Percentiles rank a stretch among this genome's conserved stretches.
phyloP scores from a whole-genome alignment of 441 rosid genomes.

The Adansonia rubrostipa region DNA sequence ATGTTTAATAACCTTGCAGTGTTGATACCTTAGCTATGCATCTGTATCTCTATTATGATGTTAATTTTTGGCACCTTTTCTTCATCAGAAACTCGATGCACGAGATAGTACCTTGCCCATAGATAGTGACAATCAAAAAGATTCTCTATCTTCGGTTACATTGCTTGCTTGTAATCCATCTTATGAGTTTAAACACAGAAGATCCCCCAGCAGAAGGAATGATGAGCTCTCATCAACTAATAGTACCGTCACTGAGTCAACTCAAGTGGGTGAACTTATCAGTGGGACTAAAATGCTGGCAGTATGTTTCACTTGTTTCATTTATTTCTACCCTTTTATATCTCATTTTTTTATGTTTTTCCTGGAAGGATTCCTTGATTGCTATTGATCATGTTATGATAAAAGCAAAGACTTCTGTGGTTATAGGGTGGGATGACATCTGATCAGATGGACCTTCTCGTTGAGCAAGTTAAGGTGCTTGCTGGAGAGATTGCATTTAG shows the following conservation, averaged over 20 bases:
- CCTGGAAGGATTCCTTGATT: background rate
- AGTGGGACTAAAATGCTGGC: constrained; percentile 45
- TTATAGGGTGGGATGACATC: constrained; percentile 77
- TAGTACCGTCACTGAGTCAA: constrained; percentile 73
- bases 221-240: constrained; percentile 75
- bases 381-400: constrained; percentile 23
- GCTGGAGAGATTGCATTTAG: constrained; percentile 98
- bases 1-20: background rate
- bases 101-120: constrained; percentile 57
- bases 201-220: constrained; percentile 84
- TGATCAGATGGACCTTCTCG: constrained; percentile 96
- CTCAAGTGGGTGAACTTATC: constrained; percentile 64
- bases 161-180: constrained; percentile 53
- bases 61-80: constrained; percentile 29
- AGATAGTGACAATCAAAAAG: constrained; percentile 64
- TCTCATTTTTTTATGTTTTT: constrained; percentile 7
- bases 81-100: constrained; percentile 58
- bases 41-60: constrained; percentile 21
- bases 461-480: constrained; percentile 99
- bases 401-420: constrained; percentile 21
- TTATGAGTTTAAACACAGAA: constrained; percentile 60
- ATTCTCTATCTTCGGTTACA: constrained; percentile 58
- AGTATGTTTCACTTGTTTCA: constrained; percentile 40
- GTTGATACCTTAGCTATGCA: constrained; percentile 5
- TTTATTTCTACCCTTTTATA: constrained; percentile 1